These are phyloP conservation scores for Paramicrosporidium saccamoebae DNA, from an alignment of 371 early-diverging fungal genomes.

Conservation along the genomic window DNA sequence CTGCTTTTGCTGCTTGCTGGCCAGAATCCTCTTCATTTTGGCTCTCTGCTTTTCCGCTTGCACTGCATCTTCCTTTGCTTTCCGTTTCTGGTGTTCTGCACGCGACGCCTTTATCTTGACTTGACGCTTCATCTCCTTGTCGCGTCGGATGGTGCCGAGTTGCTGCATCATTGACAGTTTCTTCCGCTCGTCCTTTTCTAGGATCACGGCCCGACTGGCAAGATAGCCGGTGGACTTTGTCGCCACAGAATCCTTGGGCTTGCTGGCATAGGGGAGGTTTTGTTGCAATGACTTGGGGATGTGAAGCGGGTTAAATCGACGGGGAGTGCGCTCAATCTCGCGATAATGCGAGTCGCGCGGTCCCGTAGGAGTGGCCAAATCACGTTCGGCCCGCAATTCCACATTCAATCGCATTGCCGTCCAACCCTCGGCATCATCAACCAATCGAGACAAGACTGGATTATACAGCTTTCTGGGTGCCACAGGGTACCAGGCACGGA, in stretches of 20 bases:
- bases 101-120: constrained; percentile 15
- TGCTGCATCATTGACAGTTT: constrained; percentile 41
- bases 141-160: constrained; percentile 47
- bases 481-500: constrained; percentile 85
- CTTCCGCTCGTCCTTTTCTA: constrained; percentile 61
- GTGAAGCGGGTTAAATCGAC: constrained; percentile 48
- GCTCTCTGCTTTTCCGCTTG: constrained; percentile 9
- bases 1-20: no score
- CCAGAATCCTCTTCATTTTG: no score
- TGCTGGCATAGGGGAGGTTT: constrained; percentile 57
- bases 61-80: constrained; percentile 13
- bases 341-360: constrained; percentile 46
- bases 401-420: constrained; percentile 63
- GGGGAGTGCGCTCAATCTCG: constrained; percentile 38
- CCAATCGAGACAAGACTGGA: constrained; percentile 41
- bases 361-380: constrained; percentile 24
- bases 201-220: constrained; percentile 42
- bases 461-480: constrained; percentile 75
- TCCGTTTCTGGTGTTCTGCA: constrained; percentile 9
- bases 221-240: constrained; percentile 11
- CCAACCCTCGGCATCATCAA: constrained; percentile 14
- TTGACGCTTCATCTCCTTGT: constrained; percentile 37
- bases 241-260: constrained; percentile 24
- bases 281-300: constrained; percentile 47
- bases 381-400: constrained; percentile 43